Percentiles rank a stretch among this genome's conserved stretches.
Evolutionary conservation across 2,329 filamentous ascomycete genomes (phyloP).

Genomic region (Phialophora tarda): DNA sequence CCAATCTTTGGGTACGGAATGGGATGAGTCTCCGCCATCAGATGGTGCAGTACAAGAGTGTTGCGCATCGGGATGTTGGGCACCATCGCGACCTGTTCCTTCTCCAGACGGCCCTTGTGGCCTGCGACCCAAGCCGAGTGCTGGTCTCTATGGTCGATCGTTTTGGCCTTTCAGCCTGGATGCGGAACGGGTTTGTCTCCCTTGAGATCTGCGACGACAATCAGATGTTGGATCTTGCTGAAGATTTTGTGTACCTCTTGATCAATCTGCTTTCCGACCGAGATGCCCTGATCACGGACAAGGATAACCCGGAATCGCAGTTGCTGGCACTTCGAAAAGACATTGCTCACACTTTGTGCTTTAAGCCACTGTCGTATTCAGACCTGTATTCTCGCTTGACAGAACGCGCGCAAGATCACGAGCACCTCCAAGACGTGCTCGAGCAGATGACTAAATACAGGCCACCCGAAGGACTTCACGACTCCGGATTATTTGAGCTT

Average conservation of each 20-base stretch:
- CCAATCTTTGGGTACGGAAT: conserved; percentile 97
- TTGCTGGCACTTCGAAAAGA: conserved; percentile 80
- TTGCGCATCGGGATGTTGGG: conserved; percentile 86
- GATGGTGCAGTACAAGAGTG: conserved; percentile 88
- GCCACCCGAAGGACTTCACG: conserved; percentile 85
- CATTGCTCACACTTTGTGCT: conserved; percentile 91
- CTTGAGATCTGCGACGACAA: conserved; percentile 78
- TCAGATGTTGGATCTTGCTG: conserved; percentile 89
- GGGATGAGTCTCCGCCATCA: conserved; percentile 95
- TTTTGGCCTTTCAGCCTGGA: conserved; percentile 86
- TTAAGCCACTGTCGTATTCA: conserved; percentile 93
- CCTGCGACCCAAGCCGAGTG: conserved; percentile 81
- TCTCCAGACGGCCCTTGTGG: conserved; percentile 85
- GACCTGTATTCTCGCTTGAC: conserved; percentile 85
- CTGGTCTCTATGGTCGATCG: conserved; percentile 89
- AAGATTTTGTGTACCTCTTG: conserved; percentile 93
- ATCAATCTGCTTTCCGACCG: conserved; percentile 91
- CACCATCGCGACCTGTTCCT: conserved; percentile 96
- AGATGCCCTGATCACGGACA: conserved; percentile 73
- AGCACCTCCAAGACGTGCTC: conserved; percentile 83
- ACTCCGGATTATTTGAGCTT: conserved; percentile 92
- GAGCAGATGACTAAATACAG: conserved; percentile 89
- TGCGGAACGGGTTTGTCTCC: conserved; percentile 78
- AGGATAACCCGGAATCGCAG: conserved; percentile 69
- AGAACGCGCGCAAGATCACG: conserved; percentile 86